Evolutionary conservation across 306 rosid species (phyloP), one percentile per base, ranked within the genome.

Genomic region (Alnus rubra): DNA sequence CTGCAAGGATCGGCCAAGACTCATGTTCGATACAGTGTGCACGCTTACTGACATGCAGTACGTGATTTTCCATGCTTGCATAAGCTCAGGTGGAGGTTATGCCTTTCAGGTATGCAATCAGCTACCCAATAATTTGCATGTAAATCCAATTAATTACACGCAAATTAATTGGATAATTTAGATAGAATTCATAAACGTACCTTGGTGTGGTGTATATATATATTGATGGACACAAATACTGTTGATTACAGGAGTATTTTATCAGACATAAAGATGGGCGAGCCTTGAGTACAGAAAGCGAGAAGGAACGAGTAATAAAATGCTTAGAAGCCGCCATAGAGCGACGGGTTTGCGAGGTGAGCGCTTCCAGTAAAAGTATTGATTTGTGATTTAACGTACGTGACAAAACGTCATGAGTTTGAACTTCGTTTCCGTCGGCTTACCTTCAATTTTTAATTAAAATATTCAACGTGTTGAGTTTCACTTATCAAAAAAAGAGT

Each of bases 21-120:
- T 92, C 58, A 89, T 92, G 97, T 90, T 92, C 52, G 97, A 92
- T 73, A 82, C 91, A 1, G 91, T 90, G 4, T 92, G 96, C 81
- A 92, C 93, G 31, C 88, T 92, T n/a, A 90, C 90, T 2, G 93
- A 89, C 73, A 74, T 92, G 89, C 86, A 90, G 28, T 92, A 92
- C 73, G 88, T 83, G 3, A 88, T 90, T 56, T 92, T 89, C 71
- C 97, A 89, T 75, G 93, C 93, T 80, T 85, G 89, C 76, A 74
- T 86, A 3, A 85, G 39, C 48, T 73, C 90, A 30, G 86, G 80
- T 23, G 69, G 52, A 50, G 87, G 84, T 15, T 76, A 44, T 79
- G 90, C 92, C 67, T 84, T 73, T 78, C 96, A 92, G 91, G 97
- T 90, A 84, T 1, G 1, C 19, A 63, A 16, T 3, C 9, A 35